These are phyloP conservation scores for Pseudogymnoascus sp. DNA, from an alignment of 2,329 filamentous ascomycete genomes.

Conservation along the genomic window DNA sequence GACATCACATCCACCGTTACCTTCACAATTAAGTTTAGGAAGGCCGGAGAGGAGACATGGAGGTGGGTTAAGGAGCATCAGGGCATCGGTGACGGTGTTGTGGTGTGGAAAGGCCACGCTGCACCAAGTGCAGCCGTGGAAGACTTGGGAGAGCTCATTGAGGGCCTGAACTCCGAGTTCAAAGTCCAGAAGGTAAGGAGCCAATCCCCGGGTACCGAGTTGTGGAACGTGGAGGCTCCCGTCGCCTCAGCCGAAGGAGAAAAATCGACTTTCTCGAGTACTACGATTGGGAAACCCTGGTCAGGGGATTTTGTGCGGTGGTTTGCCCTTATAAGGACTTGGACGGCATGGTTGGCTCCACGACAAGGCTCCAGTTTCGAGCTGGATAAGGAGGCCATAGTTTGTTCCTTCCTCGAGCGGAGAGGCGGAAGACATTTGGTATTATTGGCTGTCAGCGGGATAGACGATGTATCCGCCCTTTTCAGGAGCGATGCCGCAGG, in stretches of 20 bases:
- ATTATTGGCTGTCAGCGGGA: constrained; percentile 68
- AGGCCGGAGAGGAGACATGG: constrained; percentile 48
- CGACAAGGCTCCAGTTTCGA: constrained; percentile 65
- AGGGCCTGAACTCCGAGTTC: constrained; percentile 49
- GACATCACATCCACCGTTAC: constrained; percentile 41
- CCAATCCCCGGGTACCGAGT: constrained; percentile 59
- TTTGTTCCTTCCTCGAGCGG: constrained; percentile 68
- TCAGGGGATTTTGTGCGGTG: constrained; percentile 40
- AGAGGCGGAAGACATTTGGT: constrained; percentile 65
- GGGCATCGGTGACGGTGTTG: constrained; percentile 53
- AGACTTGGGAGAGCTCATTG: constrained; percentile 42
- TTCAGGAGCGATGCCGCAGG: constrained; percentile 60
- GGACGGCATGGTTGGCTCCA: constrained; percentile 82
- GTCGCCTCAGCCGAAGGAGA: constrained; percentile 50
- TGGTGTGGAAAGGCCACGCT: constrained; percentile 43
- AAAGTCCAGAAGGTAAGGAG: constrained; percentile 48
- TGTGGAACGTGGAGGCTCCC: constrained; percentile 59
- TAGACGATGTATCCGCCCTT: constrained; percentile 61
- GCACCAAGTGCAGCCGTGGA: constrained; percentile 18
- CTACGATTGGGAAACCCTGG: constrained; percentile 29
- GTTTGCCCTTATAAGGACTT: constrained; percentile 74
- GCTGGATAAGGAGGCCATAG: constrained; percentile 68
- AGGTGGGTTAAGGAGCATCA: constrained; percentile 63
- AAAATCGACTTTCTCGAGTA: constrained; percentile 45
- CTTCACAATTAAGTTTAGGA: constrained; percentile 67